Percentiles rank a stretch among this genome's conserved stretches.
phyloP scores from a whole-genome alignment of 345 rosid genomes.

The Cardamine occulta region DNA sequence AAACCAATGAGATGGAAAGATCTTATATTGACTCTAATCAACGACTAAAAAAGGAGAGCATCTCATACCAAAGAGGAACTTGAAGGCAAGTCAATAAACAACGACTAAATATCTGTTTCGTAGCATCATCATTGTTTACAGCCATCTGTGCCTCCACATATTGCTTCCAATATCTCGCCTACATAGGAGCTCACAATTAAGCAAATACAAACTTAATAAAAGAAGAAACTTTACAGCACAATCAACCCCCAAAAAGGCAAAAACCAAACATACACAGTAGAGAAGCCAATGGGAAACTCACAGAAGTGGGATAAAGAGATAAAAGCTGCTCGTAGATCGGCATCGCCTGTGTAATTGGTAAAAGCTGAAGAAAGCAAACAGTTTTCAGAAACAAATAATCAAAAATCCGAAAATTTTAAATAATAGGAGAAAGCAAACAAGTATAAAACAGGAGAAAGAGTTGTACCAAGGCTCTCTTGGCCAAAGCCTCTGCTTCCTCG shows the following conservation, averaged over 20 bases:
- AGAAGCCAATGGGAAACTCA: conserved; percentile 50
- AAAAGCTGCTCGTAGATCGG: conserved; percentile 88
- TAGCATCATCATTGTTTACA: conserved; percentile 83
- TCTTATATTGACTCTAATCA: conserved; percentile 11
- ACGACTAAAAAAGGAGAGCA: conserved; percentile 3
- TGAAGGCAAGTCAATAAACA: conserved; percentile 92
- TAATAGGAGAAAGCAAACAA: neutral
- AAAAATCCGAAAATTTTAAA: neutral
- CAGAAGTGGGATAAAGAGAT: conserved; percentile 80
- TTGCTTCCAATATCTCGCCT: conserved; percentile 98
- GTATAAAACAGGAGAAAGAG: conserved; percentile 11
- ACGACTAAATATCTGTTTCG: conserved; percentile 90
- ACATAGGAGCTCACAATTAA: conserved; percentile 35
- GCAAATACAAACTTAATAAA: conserved; percentile 10
- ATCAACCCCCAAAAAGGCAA: neutral
- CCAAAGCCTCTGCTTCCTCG: conserved; percentile 77
- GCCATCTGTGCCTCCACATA: conserved; percentile 92
- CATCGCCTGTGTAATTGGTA: conserved; percentile 77
- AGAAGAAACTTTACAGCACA: neutral
- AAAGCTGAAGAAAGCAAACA: conserved; percentile 51
- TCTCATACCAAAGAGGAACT: conserved; percentile 85
- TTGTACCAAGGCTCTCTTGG: conserved; percentile 69
- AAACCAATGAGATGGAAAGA: neutral
- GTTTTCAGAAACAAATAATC: neutral
- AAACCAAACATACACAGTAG: neutral